phyloP scores from a whole-genome alignment of 768 basidiomycete genomes.

The Krasilnikovozyma curviuscula region DNA sequence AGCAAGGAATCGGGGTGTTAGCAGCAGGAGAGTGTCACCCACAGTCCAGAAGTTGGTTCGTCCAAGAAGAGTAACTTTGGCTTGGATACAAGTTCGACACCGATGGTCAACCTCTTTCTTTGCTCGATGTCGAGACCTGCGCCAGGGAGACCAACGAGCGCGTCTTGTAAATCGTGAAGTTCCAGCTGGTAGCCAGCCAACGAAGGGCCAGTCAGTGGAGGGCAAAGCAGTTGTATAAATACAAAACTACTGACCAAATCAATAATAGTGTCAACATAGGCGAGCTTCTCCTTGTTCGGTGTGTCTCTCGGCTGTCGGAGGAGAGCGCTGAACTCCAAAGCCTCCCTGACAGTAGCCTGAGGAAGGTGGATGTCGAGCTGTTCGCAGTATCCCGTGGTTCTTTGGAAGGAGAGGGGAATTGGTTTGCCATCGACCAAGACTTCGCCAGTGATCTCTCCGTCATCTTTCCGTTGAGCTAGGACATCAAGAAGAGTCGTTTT shows the following conservation, averaged over 20 bases:
- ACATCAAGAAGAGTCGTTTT: conserved; percentile 27
- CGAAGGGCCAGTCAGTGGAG: neutral
- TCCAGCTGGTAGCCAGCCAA: neutral
- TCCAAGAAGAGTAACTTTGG: conserved; percentile 33
- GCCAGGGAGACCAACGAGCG: conserved; percentile 25
- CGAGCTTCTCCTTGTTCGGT: conserved; percentile 15
- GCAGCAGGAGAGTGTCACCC: no score
- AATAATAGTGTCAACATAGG: conserved; percentile 33
- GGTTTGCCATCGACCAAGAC: conserved; percentile 29
- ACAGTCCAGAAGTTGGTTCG: conserved; percentile 29
- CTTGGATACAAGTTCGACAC: conserved; percentile 17
- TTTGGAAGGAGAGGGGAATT: conserved; percentile 29
- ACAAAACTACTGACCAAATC: no score
- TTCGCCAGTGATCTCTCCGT: conserved; percentile 2
- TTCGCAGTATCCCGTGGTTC: conserved; percentile 29
- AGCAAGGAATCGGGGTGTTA: no score
- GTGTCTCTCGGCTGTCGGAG: conserved; percentile 27
- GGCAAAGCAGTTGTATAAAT: no score
- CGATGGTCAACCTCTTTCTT: conserved; percentile 12
- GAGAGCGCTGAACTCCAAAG: conserved; percentile 28
- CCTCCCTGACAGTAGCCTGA: conserved; percentile 23
- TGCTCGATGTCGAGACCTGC: conserved; percentile 23
- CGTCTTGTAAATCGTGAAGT: conserved; percentile 23
- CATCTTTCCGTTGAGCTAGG: conserved; percentile 20
- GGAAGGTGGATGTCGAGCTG: conserved; percentile 16